These are phyloP conservation scores for Cladosporium colombiae DNA, from an alignment of 2,329 filamentous ascomycete species.

Conservation along the genomic window DNA sequence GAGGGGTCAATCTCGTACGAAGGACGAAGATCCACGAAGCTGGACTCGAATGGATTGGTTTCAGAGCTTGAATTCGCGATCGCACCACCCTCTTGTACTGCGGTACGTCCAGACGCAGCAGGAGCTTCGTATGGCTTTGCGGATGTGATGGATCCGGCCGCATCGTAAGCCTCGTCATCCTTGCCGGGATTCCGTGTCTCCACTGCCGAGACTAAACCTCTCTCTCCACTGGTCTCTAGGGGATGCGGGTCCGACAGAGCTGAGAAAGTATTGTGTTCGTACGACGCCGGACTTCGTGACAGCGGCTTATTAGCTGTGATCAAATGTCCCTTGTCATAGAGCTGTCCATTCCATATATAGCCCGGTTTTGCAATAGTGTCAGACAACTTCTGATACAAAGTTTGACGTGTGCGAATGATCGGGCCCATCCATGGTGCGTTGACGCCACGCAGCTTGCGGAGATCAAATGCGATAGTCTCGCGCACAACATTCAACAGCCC, in stretches of 20 bases:
- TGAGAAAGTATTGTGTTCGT: background rate
- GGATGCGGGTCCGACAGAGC: background rate
- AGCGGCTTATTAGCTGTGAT: background rate
- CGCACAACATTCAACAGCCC: conserved; percentile 27
- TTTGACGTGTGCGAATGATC: conserved; percentile 6
- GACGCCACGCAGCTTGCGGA: conserved; percentile 25
- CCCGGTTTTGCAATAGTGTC: conserved; percentile 21
- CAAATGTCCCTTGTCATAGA: background rate
- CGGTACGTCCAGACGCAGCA: background rate
- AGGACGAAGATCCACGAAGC: background rate
- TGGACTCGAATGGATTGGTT: background rate
- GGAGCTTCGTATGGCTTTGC: background rate
- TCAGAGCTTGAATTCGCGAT: background rate
- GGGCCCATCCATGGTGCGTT: conserved; percentile 17
- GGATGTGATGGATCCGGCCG: background rate
- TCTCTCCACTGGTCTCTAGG: background rate
- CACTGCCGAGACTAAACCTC: background rate
- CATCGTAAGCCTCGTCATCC: background rate
- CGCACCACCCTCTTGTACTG: background rate
- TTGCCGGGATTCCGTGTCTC: background rate
- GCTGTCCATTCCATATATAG: conserved; percentile 11
- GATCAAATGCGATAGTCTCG: conserved; percentile 32
- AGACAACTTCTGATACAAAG: background rate
- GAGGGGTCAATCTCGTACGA: background rate
- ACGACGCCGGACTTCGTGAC: background rate